These are phyloP conservation scores for Helichrysum umbraculigerum DNA, from an alignment of 129 eudicot species.

Conservation along the genomic window DNA sequence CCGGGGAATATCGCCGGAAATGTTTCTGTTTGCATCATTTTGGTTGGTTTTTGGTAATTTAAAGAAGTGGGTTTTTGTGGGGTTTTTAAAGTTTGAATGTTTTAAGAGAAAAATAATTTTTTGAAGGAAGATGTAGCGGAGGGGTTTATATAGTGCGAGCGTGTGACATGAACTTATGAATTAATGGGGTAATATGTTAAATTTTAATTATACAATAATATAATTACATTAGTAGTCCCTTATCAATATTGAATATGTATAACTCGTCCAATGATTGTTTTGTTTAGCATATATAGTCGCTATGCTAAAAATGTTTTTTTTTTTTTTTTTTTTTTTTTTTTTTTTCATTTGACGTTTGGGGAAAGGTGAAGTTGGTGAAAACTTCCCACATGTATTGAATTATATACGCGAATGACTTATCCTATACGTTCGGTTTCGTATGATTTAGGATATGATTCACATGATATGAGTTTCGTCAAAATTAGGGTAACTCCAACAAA, in stretches of 20 bases:
- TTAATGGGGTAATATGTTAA: conserved; percentile 23
- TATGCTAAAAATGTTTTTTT: not conserved
- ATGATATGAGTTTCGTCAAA: no score
- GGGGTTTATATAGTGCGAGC: conserved; percentile 21
- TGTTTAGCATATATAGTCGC: not conserved
- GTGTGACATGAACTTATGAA: not conserved
- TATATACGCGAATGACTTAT: not conserved
- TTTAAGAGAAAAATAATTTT: not conserved
- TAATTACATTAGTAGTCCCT: not conserved
- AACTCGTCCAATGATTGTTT: not conserved
- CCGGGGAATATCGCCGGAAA: conserved; percentile 26
- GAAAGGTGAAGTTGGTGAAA: no score
- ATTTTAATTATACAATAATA: not conserved
- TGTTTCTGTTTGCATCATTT: conserved; percentile 25
- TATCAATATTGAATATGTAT: not conserved
- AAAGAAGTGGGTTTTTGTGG: not conserved
- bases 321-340: no score
- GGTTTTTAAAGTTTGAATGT: not conserved
- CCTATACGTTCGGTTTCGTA: not conserved
- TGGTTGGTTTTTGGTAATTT: not conserved
- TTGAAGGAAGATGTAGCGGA: conserved; percentile 14
- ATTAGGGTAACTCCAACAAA: no score
- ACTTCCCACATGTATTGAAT: not conserved
- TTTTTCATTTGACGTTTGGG: not conserved
- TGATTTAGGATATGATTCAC: no score